A percentile compares a stretch with the other conserved stretches of the same genome.
These are phyloP conservation scores for Tricholoma furcatifolium DNA, from an alignment of 768 basidiomycete genomes.

Conservation along the genomic window DNA sequence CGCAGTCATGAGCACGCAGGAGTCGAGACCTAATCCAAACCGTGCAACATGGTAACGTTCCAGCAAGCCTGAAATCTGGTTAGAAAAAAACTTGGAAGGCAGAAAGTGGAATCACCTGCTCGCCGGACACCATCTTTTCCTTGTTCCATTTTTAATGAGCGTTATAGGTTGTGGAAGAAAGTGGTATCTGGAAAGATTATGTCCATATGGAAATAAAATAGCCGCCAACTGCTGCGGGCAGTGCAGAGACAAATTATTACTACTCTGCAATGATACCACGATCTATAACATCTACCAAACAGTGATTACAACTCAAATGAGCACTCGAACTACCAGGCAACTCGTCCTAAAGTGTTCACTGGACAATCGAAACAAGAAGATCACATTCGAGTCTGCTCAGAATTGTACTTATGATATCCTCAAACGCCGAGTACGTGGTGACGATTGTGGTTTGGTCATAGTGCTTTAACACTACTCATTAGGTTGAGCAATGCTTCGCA, in stretches of 20 bases:
- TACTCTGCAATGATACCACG: too few relatives aligned
- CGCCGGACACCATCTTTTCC: constrained; percentile 10
- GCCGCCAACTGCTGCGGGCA: constrained; percentile 15
- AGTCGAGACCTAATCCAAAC: constrained; percentile 29
- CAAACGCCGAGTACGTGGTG: constrained; percentile 60
- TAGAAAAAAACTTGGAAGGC: neutral
- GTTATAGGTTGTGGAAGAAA: neutral
- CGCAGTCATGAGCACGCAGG: constrained; percentile 31
- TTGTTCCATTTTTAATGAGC: constrained; percentile 1
- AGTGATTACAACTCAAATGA: constrained; percentile 21
- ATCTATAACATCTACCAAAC: neutral
- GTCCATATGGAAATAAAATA: neutral
- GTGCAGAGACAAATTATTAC: neutral
- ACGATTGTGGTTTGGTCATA: neutral
- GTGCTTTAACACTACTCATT: neutral
- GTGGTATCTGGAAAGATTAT: neutral
- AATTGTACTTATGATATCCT: constrained; percentile 79
- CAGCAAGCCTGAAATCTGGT: constrained; percentile 26
- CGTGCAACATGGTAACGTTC: constrained; percentile 33
- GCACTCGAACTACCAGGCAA: constrained; percentile 65
- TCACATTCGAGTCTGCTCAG: constrained; percentile 76
- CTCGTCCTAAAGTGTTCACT: constrained; percentile 84
- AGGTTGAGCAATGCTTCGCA: constrained; percentile 87
- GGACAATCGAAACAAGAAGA: constrained; percentile 70
- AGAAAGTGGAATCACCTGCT: constrained; percentile 10